Conservation (phyloP, 257 asterid genomes). For the Plectranthus barbatus region DNA sequence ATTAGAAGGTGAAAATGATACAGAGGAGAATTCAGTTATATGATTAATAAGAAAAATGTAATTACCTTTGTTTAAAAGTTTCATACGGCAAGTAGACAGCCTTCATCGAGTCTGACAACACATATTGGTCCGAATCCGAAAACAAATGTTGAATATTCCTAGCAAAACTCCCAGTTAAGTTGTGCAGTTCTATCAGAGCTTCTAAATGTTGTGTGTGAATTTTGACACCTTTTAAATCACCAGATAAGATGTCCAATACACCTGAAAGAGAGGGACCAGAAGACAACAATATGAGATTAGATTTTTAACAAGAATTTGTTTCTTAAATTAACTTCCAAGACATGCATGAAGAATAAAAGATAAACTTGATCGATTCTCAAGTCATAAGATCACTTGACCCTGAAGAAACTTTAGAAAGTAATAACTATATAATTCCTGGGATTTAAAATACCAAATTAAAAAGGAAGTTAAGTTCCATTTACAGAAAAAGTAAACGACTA, state of each 20-base stretch:
- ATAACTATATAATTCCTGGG: neutral
- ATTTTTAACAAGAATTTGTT: neutral
- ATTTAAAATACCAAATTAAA: neutral
- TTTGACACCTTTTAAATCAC: slow-evolving; percentile 80
- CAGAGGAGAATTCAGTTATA: neutral
- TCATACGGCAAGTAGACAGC: slow-evolving; percentile 83
- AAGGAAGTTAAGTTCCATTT: neutral
- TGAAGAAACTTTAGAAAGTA: neutral
- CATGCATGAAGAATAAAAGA: slow-evolving; percentile 2
- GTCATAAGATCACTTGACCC: neutral
- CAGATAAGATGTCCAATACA: slow-evolving; percentile 81
- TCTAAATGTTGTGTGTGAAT: slow-evolving; percentile 82
- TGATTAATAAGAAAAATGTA: neutral
- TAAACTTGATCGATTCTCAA: neutral
- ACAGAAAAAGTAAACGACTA: neutral
- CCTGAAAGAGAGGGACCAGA: slow-evolving; percentile 45
- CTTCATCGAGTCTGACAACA: slow-evolving; percentile 70
- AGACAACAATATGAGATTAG: slow-evolving; percentile 16
- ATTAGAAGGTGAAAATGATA: neutral
- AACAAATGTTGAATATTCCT: slow-evolving; percentile 84
- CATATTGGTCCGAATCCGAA: slow-evolving; percentile 64
- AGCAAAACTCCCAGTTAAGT: slow-evolving; percentile 77
- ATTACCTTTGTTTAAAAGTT: slow-evolving; percentile 76
- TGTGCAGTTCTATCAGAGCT: slow-evolving; percentile 82
- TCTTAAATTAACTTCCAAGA: slow-evolving; percentile 4